phyloP scores from a whole-genome alignment of 202 grass and related monocot species.

The Digitaria exilis region DNA sequence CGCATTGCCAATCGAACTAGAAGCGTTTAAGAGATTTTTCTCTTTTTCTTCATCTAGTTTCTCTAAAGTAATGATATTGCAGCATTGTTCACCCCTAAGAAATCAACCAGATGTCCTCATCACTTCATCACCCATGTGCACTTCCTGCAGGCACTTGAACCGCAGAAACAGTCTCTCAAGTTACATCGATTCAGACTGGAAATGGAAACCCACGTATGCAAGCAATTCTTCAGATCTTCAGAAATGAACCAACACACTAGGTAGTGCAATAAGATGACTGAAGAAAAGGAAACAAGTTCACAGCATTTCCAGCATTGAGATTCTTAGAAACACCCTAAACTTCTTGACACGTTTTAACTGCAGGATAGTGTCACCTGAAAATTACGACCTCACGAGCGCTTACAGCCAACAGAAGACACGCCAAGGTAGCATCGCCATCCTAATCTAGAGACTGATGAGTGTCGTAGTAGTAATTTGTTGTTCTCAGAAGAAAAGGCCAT shows the following conservation, averaged over 20 bases:
- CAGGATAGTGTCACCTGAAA: too few species aligned
- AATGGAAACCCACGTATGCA: not conserved
- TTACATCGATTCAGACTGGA: not conserved
- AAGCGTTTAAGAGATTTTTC: too few species aligned
- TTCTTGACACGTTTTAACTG: not conserved
- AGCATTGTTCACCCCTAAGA: too few species aligned
- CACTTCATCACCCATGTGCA: too few species aligned
- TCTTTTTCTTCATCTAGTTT: too few species aligned
- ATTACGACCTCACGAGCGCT: not conserved
- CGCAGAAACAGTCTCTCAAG: too few species aligned
- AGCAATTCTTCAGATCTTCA: not conserved
- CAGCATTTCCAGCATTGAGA: not conserved
- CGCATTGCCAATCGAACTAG: too few species aligned
- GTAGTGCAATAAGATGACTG: not conserved
- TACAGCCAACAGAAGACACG: not conserved
- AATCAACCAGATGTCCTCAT: too few species aligned
- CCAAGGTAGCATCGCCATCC: not conserved
- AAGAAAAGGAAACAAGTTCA: slow-evolving; percentile 5
- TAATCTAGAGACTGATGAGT: not conserved
- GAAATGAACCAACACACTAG: not conserved
- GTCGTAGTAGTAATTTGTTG: not conserved
- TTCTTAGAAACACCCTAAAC: not conserved
- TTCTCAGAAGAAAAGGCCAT: not conserved
- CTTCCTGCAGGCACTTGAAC: too few species aligned
- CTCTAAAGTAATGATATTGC: too few species aligned